These are phyloP conservation scores for Boletus insuetus DNA, from an alignment of 768 basidiomycete genomes.

Conservation along the genomic window DNA sequence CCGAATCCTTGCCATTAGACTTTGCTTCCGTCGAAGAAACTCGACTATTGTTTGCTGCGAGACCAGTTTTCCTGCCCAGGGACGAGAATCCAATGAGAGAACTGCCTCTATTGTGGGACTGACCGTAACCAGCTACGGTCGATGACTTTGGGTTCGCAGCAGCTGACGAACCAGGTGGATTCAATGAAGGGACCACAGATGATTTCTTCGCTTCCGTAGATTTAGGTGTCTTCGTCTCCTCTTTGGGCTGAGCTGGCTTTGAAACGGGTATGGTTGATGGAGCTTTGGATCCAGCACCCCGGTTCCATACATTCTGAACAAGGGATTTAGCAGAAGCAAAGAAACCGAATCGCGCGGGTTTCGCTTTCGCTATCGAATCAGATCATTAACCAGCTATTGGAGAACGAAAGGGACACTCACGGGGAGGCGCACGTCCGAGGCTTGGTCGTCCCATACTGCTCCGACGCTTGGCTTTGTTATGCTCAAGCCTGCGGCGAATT, in stretches of 20 bases:
- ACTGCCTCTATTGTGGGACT: slow-evolving; percentile 12
- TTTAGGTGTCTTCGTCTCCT: slow-evolving; percentile 16
- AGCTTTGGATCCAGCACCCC: slow-evolving; percentile 39
- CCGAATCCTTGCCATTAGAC: slow-evolving; percentile 13
- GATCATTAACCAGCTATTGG: slow-evolving; percentile 5
- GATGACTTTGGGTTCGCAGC: slow-evolving; percentile 12
- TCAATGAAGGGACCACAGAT: slow-evolving; percentile 11
- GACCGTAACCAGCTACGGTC: slow-evolving; percentile 20
- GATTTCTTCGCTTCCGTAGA: slow-evolving; percentile 20
- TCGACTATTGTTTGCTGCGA: slow-evolving; percentile 16
- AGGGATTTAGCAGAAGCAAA: slow-evolving; percentile 66
- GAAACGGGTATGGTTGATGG: slow-evolving; percentile 26
- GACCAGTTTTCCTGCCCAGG: slow-evolving; percentile 36
- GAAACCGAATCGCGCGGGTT: slow-evolving; percentile 63
- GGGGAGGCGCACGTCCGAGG: slow-evolving; percentile 37
- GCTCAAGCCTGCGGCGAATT: slow-evolving; percentile 61
- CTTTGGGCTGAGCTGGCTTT: slow-evolving; percentile 21
- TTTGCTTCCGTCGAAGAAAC: slow-evolving; percentile 31
- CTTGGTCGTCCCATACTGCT: slow-evolving; percentile 59
- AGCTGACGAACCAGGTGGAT: slow-evolving; percentile 8
- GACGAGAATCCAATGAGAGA: slow-evolving; percentile 35
- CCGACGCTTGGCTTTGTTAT: slow-evolving; percentile 63
- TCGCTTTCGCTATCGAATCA: slow-evolving; percentile 35
- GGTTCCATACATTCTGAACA: slow-evolving; percentile 72
- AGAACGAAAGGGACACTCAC: slow-evolving; percentile 32